These are phyloP conservation scores for Crepidotus variabilis DNA, from an alignment of 768 basidiomycete genomes.

Conservation along the genomic window DNA sequence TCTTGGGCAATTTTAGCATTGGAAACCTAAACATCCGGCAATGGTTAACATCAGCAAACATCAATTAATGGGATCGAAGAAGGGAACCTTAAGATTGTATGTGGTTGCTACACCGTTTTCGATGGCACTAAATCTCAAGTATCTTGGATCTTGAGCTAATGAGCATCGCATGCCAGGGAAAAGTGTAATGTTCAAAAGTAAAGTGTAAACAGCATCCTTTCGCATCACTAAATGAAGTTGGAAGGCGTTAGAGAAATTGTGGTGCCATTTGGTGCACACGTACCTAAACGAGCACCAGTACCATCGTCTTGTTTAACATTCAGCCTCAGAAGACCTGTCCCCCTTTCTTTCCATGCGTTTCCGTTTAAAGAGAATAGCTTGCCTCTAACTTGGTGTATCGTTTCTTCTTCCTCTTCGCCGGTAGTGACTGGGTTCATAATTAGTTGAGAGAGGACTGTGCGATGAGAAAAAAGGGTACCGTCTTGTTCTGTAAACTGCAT, in stretches of 20 bases:
- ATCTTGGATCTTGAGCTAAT: slow-evolving; percentile 74
- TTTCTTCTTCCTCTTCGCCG: slow-evolving; percentile 81
- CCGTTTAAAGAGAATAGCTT: slow-evolving; percentile 66
- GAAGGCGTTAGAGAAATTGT: slow-evolving; percentile 3
- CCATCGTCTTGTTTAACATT: slow-evolving; percentile 66
- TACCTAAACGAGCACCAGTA: slow-evolving; percentile 66
- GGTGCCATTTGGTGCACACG: slow-evolving; percentile 15
- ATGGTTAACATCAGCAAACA: not conserved
- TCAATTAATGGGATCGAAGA: slow-evolving; percentile 8
- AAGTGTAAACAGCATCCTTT: slow-evolving; percentile 76
- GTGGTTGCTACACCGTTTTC: slow-evolving; percentile 58
- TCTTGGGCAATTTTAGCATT: slow-evolving; percentile 71
- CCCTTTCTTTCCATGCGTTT: slow-evolving; percentile 76
- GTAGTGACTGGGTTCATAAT: slow-evolving; percentile 49
- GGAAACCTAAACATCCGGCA: slow-evolving; percentile 41
- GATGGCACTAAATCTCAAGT: slow-evolving; percentile 72
- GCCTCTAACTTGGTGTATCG: slow-evolving; percentile 70
- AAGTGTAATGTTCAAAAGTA: slow-evolving; percentile 70
- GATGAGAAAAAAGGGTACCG: slow-evolving; percentile 28
- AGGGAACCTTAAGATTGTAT: slow-evolving; percentile 71
- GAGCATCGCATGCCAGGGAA: slow-evolving; percentile 77
- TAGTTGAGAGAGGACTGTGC: not conserved
- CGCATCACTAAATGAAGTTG: slow-evolving; percentile 60
- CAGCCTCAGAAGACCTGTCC: slow-evolving; percentile 65
- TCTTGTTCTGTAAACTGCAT: slow-evolving; percentile 64